Conservation (phyloP, 2,329 filamentous ascomycete genomes). For the Talaromyces sp. region DNA sequence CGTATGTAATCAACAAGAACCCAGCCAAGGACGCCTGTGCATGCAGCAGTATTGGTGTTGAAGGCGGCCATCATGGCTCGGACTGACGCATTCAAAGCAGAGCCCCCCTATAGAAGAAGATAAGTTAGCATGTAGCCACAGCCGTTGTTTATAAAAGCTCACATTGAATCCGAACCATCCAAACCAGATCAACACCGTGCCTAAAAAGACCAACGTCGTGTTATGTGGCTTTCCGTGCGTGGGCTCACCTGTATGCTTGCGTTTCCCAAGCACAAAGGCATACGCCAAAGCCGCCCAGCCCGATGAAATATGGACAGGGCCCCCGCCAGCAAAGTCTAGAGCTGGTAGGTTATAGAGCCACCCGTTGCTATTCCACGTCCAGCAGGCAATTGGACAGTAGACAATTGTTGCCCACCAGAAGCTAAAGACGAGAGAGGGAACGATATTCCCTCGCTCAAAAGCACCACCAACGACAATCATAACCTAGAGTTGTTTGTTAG, state of each 20-base stretch:
- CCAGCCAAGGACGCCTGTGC: slow-evolving; percentile 51
- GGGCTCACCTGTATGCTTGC: slow-evolving; percentile 50
- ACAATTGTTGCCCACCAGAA: slow-evolving; percentile 68
- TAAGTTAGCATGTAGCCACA: neutral
- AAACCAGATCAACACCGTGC: slow-evolving; percentile 49
- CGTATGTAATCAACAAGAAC: slow-evolving; percentile 49
- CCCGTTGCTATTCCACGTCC: slow-evolving; percentile 70
- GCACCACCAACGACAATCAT: slow-evolving; percentile 62
- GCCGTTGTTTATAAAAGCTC: slow-evolving; percentile 4
- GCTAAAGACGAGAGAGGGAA: slow-evolving; percentile 63
- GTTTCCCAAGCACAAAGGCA: slow-evolving; percentile 67
- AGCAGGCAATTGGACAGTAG: slow-evolving; percentile 69
- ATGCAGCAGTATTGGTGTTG: slow-evolving; percentile 55
- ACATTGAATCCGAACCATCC: slow-evolving; percentile 56
- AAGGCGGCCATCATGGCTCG: slow-evolving; percentile 52
- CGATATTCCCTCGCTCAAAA: slow-evolving; percentile 59
- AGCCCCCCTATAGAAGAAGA: slow-evolving; percentile 38
- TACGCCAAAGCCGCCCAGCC: slow-evolving; percentile 68
- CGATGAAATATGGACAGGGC: slow-evolving; percentile 69
- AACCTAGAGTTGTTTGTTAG: slow-evolving; percentile 38
- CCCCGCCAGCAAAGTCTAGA: slow-evolving; percentile 70
- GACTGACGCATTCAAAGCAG: slow-evolving; percentile 48
- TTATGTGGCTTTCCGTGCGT: slow-evolving; percentile 60
- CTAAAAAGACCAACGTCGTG: slow-evolving; percentile 67
- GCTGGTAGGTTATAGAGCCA: slow-evolving; percentile 65